Conservation (phyloP, 2,329 filamentous ascomycete genomes). For the Chalaropsis thielavioides region DNA sequence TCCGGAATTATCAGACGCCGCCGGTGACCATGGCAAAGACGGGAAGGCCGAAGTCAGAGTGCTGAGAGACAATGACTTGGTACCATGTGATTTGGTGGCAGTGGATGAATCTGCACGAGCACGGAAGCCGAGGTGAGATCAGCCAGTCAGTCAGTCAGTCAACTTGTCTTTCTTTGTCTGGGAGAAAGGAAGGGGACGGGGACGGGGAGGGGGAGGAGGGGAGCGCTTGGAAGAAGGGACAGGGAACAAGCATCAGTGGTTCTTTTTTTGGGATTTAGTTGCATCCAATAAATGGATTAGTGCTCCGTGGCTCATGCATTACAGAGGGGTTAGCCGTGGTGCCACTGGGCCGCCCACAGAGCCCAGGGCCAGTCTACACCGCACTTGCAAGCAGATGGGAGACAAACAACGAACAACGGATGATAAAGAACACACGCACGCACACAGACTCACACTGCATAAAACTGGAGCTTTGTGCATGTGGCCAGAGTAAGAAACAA, state of each 20-base stretch:
- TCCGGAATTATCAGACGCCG: conserved; percentile 32
- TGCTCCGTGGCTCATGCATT: conserved; percentile 17
- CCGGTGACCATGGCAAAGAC: conserved; percentile 56
- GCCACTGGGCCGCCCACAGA: conserved; percentile 4
- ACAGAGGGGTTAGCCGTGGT: conserved; percentile 17
- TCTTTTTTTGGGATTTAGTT: neutral
- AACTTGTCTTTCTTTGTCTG: conserved; percentile 2
- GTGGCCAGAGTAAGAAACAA: neutral
- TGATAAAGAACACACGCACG: neutral
- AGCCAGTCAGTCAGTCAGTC: conserved; percentile 17
- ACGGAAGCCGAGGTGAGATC: conserved; percentile 13
- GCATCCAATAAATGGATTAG: conserved; percentile 13
- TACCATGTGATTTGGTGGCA: conserved; percentile 15
- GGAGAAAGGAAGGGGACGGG: neutral
- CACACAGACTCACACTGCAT: conserved; percentile 4
- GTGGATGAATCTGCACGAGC: conserved; percentile 10
- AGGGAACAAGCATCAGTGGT: conserved; percentile 1
- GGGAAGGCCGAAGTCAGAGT: conserved; percentile 61
- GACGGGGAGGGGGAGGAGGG: neutral
- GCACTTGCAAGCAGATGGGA: conserved; percentile 10
- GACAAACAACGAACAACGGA: neutral
- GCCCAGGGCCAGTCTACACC: conserved; percentile 5
- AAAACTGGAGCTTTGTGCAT: conserved; percentile 1
- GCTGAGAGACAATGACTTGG: conserved; percentile 46
- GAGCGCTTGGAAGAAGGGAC: neutral